Percentiles rank a stretch among this genome's conserved stretches.
These are phyloP conservation scores for Blastobotrys apis DNA, from an alignment of 1,139 yeast species.

Conservation along the genomic window DNA sequence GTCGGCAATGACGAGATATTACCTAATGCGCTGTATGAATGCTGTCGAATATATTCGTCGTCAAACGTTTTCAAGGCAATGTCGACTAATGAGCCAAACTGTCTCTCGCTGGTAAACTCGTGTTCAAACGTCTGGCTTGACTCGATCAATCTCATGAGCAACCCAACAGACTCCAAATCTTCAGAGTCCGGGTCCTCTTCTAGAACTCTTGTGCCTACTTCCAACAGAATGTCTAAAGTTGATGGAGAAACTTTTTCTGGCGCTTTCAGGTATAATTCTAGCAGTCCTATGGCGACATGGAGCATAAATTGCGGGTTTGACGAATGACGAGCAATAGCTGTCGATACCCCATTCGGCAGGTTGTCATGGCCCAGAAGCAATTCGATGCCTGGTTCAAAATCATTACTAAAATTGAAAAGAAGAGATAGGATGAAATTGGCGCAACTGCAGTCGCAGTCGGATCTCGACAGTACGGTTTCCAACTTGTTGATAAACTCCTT, in stretches of 20 bases:
- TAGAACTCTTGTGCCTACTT: slow-evolving; percentile 8
- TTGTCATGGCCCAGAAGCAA: slow-evolving; percentile 1
- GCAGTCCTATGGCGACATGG: slow-evolving; percentile 13
- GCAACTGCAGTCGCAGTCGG: no score
- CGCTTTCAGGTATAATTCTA: slow-evolving; percentile 8
- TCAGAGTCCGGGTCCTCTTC: slow-evolving; percentile 9
- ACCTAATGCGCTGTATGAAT: slow-evolving; percentile 18
- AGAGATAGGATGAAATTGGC: slow-evolving; percentile 14
- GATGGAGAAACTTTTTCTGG: slow-evolving; percentile 10
- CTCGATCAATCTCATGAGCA: slow-evolving; percentile 16
- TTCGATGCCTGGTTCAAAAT: slow-evolving; percentile 14
- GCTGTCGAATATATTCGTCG: slow-evolving; percentile 16
- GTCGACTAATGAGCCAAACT: slow-evolving; percentile 8
- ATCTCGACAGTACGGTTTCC: background rate
- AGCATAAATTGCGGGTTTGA: slow-evolving; percentile 9
- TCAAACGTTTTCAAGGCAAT: slow-evolving; percentile 24
- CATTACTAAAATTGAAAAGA: slow-evolving; percentile 15
- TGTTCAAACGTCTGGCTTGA: slow-evolving; percentile 13
- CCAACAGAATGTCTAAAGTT: slow-evolving; percentile 13
- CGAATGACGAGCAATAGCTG: slow-evolving; percentile 6
- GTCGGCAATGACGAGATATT: slow-evolving; percentile 23
- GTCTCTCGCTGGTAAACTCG: slow-evolving; percentile 8
- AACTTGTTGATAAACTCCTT: slow-evolving; percentile 1
- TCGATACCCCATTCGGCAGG: slow-evolving; percentile 5
- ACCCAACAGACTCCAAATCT: slow-evolving; percentile 11